phyloP scores from a whole-genome alignment of 2,329 filamentous ascomycete genomes.

The Pleoardoris graminearum region DNA sequence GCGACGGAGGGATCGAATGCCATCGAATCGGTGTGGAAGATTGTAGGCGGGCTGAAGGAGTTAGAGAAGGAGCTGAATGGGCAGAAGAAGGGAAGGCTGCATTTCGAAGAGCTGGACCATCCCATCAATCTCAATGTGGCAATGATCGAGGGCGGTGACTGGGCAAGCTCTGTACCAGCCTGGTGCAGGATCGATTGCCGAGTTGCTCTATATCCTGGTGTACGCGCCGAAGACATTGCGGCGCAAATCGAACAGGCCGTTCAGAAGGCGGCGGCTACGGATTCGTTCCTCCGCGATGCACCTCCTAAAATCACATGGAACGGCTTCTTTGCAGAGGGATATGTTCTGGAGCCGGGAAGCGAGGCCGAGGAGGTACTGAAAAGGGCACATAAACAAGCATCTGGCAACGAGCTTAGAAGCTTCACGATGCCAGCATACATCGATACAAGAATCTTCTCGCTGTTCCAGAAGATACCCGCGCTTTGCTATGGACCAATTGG shows the following conservation, averaged over 20 bases:
- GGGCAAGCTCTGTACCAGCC: constrained; percentile 25
- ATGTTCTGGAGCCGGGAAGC: constrained; percentile 21
- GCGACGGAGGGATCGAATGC: constrained; percentile 24
- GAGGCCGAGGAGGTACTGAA: constrained; percentile 20
- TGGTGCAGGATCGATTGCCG: constrained; percentile 28
- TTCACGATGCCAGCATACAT: constrained; percentile 23
- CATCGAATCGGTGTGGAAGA: constrained; percentile 22
- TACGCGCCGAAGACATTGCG: constrained; percentile 20
- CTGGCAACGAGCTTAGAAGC: constrained; percentile 14
- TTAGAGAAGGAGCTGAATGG: constrained; percentile 23
- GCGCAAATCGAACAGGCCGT: constrained; percentile 20
- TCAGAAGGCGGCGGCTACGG: constrained; percentile 10
- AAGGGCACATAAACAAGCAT: constrained; percentile 19
- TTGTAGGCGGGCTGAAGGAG: constrained; percentile 19
- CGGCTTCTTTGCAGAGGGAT: constrained; percentile 27
- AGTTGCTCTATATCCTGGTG: constrained; percentile 24
- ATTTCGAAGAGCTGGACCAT: constrained; percentile 20
- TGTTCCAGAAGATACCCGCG: constrained; percentile 27
- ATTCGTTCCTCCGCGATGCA: constrained; percentile 18
- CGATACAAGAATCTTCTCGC: constrained; percentile 20
- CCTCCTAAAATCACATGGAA: constrained; percentile 25
- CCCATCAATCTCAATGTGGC: constrained; percentile 25
- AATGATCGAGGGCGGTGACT: constrained; percentile 27
- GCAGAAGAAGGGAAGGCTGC: constrained; percentile 18
- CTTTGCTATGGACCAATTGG: constrained; percentile 24